Base-by-base conservation (phyloP, 306 rosid species). In the Vigna unguiculata region DNA sequence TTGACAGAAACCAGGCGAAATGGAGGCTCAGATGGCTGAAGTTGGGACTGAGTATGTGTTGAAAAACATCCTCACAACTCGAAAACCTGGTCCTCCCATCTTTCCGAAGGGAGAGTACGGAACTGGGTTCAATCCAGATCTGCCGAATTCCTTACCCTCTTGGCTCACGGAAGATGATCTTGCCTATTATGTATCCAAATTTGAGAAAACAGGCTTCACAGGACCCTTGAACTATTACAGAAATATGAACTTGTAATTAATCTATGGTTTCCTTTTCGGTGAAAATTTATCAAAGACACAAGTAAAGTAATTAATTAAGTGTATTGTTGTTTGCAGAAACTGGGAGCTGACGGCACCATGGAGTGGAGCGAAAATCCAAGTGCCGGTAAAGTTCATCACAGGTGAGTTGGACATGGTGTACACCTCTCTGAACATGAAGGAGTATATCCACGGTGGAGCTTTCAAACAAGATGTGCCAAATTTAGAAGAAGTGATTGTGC, bases 131-230 rank as follows among this genome's bases (percentile, higher is more conserved):
- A 46, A 84, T 21, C 62, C 78, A 0, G 10, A 81, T 20, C 41
- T 64, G 7, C 21, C 76, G 8, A 12, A 78, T 0, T 4, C 20
- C 15, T 75, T 82, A 46, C 89, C 85, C 3, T 53, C 85, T 24
- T 88, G 90, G 93, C 81, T 88, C 68, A 34, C 87, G 22, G 19
- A 84, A 69, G 74, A 83, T 1, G 87, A 86, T 45, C 60, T 88
- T 28, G 75, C 55, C 20, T 84, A 86, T 69, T 86, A 49, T 76
- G 86, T 75, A 15, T 9, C 75, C 45, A 82, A 89, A 64, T 89
- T 72, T 43, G 69, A 83, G 2, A 72, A 81, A 68, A 82, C 85
- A 0, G 85, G 93, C 53, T 86, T 89, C 89, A 72, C 78, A 0
- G 90, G 87, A 45, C 80, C 60, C 7, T 40, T 86, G 53, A 88